Evolutionary conservation across 257 asterid species (phyloP).

Genomic region (Capsicum baccatum): DNA sequence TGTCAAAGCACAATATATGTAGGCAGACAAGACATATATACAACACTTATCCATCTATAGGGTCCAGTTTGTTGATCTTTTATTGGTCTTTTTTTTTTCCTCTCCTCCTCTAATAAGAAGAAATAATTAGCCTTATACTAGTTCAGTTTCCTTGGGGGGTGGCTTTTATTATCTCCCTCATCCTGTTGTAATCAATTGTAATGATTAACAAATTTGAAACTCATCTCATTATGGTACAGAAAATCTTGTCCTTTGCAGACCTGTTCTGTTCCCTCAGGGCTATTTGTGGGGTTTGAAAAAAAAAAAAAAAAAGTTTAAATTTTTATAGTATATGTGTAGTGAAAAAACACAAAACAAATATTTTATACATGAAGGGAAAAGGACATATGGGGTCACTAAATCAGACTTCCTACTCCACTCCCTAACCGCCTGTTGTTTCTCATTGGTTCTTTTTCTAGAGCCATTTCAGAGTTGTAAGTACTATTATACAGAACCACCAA

Average conservation of each 20-base stretch:
- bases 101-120: constrained; percentile 52
- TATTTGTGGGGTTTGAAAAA: constrained; percentile 56
- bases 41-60: constrained; percentile 31
- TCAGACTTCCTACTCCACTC: constrained; percentile 44
- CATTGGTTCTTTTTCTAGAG: constrained; percentile 37
- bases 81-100: constrained; percentile 40
- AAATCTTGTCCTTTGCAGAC: constrained; percentile 58
- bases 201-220: constrained; percentile 39
- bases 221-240: constrained; percentile 43
- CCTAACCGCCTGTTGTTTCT: constrained; percentile 39
- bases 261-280: constrained; percentile 47
- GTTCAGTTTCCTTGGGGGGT: constrained; percentile 43
- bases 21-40: constrained; percentile 31
- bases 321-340: background rate
- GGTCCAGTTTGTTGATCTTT: constrained; percentile 38
- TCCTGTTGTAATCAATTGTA: constrained; percentile 33
- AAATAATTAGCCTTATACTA: constrained; percentile 47
- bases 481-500: constrained; percentile 20
- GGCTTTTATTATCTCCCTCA: constrained; percentile 33
- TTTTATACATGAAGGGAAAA: constrained; percentile 30
- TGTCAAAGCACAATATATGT: constrained; percentile 35
- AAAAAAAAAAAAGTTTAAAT: background rate
- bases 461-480: constrained; percentile 34
- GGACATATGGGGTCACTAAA: constrained; percentile 8
- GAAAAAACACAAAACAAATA: constrained; percentile 31